A percentile compares a stretch with the other conserved stretches of the same genome.
Conservation (phyloP, 495 filamentous ascomycete species). For the Hypoxylon intermedium region DNA sequence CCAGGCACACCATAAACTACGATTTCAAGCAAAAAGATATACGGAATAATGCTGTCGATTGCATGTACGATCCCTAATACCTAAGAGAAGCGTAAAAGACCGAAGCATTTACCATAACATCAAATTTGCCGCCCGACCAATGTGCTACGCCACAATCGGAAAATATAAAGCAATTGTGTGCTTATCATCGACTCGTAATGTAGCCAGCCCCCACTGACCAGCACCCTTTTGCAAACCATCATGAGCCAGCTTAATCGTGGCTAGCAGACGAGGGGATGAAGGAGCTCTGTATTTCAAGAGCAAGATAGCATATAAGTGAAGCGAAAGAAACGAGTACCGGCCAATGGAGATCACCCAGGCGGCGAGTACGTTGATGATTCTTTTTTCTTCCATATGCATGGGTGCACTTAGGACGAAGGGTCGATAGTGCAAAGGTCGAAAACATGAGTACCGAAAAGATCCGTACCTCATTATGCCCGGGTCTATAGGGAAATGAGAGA, state of each 20-base stretch:
- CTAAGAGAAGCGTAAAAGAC: constrained; percentile 23
- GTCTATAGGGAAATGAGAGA: background rate
- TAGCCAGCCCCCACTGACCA: background rate
- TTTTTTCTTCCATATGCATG: background rate
- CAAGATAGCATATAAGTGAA: constrained; percentile 10
- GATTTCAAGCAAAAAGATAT: background rate
- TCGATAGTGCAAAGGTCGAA: no score
- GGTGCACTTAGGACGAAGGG: no score
- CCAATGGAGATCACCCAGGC: constrained; percentile 35
- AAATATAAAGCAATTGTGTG: background rate
- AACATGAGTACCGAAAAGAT: background rate
- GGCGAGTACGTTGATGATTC: constrained; percentile 29
- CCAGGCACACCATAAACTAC: background rate
- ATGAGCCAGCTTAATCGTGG: background rate
- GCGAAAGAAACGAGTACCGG: constrained; percentile 24
- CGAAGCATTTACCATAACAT: constrained; percentile 16
- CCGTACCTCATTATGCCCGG: background rate
- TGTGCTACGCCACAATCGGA: background rate
- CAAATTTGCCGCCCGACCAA: constrained; percentile 2
- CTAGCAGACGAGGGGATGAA: background rate
- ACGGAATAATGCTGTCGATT: constrained; percentile 22
- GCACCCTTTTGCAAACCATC: background rate
- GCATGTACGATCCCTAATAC: constrained; percentile 21
- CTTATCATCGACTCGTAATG: constrained; percentile 5
- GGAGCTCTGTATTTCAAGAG: constrained; percentile 37